Base-by-base conservation (phyloP, 2,329 filamentous ascomycete genomes). In the Ustilaginoidea virens region DNA sequence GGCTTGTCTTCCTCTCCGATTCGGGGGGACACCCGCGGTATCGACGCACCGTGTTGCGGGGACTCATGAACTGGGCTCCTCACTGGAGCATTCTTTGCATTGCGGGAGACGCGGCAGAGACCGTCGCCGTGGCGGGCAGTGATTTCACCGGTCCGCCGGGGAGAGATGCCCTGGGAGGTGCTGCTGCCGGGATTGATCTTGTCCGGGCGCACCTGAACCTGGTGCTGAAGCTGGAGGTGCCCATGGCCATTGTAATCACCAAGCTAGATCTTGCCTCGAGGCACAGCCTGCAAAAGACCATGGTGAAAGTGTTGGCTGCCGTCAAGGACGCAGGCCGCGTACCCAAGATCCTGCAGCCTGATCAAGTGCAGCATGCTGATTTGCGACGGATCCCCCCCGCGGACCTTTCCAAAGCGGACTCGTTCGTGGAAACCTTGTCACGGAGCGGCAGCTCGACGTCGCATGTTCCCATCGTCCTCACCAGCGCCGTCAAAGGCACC, bases 81-180 rank as follows among this genome's bases (percentile, higher is more conserved):
- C 85, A 96, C 48, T 98, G 90, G 77, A 85, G 81, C 1, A 52
- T 93, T 14, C 63, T 96, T 2, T 94, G 92, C 40, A 73, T 96
- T 36, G 74, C 83, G 26, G 83, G 82, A 20, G 80, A 90, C 44
- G 78, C 79, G 37, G 61, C 66, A 8, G 71, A 77, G 9, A 43
- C 49, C 25, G 40, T 4, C 39, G 45, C 4, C 25, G 30, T 19
- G 28, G 36, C 25, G 24, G 8, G 22, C 7, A 24, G 8, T 16
- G 14, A 10, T 9, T 17, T 14, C 5, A 57, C 59, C 32, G 66
- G 63, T 1, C 55, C 63, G 12, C 57, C 60, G 2, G 52, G 62
- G 7, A 60, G 64, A 36, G 69, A 72, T 29, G 50, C 59, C 17
- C 45, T 67, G 8, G 66, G 64, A 7, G 45, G 55, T n/a, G 53